Evolutionary conservation across 2,329 filamentous ascomycete species (phyloP).

Genomic region (Colletotrichum navitas): DNA sequence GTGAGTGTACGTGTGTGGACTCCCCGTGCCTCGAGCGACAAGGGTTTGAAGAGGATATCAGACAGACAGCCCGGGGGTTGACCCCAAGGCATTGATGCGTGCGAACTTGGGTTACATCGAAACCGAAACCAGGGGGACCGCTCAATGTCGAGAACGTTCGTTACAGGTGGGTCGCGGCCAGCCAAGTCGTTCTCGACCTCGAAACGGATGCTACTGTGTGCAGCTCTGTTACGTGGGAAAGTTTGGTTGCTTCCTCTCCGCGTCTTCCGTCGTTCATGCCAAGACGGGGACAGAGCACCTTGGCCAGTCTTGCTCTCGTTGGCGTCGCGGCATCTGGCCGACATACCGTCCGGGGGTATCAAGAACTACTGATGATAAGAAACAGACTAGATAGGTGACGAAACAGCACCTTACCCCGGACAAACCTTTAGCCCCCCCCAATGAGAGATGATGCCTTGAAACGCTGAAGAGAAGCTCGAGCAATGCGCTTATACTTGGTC

Average conservation of each 20-base stretch:
- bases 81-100: slow-evolving; percentile 8
- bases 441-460: background rate
- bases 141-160: background rate
- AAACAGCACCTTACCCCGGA: background rate
- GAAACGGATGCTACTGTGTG: no score
- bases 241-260: no score
- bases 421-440: no score
- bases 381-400: background rate
- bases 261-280: no score
- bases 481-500: background rate
- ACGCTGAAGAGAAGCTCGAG: background rate
- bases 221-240: no score
- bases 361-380: background rate
- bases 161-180: background rate
- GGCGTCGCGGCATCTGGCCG: no score
- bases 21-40: background rate
- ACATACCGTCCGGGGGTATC: no score
- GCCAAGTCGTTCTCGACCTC: background rate
- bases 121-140: background rate
- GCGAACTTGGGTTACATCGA: background rate
- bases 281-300: no score
- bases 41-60: slow-evolving; percentile 22
- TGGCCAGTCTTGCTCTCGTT: no score
- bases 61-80: background rate
- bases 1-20: slow-evolving; percentile 2